Base-by-base conservation (phyloP, 1,139 yeast genomes). In the Kluyveromyces sp. region DNA sequence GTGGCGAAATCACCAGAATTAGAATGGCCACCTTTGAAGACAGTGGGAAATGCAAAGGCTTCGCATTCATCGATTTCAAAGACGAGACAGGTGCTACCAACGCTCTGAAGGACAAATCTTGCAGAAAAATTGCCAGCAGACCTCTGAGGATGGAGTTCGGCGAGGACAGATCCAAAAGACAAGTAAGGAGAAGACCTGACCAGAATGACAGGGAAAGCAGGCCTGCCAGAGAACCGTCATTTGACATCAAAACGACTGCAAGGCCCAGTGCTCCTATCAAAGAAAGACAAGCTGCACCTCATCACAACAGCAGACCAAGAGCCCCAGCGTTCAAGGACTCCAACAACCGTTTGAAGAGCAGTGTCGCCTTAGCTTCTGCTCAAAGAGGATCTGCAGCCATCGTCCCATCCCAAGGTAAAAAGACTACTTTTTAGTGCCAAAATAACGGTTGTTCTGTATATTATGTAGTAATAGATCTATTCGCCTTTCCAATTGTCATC, bases 11-110 rank as follows among this genome's bases (percentile, higher is more conserved):
- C 46, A 68, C 73, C 28, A 78, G 77, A 54, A 78, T 89, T 44
- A 77, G 98, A 63, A 89, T 89, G 95, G 97, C 97, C 2, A 89
- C 98, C 7, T 92, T 92, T 64, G 92, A 92, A 66, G 98, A 92
- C 60, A 71, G 85, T 35, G 97, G 97, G 1, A 89, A 88, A 62
- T 92, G 97, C 69, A 92, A 92, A 64, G 98, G 98, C 1, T 92
- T 89, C 70, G 92, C 96, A 1, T 92, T 92, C 59, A 68, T 92
- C 34, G 98, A 92, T 64, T 92, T 89, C 67, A 75, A 71, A 53
- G 82, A 81, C 52, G 84, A 83, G 51, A 77, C 75, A 26, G 89
- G 94, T 3, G 89, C 96, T 36, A 84, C 94, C 0, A 71, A 73
- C 36, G 97, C 96, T 0, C 70, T 92, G 50, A 80, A 76, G 52